phyloP scores from a whole-genome alignment of 768 basidiomycete species.

The Tricholoma bakamatsutake region DNA sequence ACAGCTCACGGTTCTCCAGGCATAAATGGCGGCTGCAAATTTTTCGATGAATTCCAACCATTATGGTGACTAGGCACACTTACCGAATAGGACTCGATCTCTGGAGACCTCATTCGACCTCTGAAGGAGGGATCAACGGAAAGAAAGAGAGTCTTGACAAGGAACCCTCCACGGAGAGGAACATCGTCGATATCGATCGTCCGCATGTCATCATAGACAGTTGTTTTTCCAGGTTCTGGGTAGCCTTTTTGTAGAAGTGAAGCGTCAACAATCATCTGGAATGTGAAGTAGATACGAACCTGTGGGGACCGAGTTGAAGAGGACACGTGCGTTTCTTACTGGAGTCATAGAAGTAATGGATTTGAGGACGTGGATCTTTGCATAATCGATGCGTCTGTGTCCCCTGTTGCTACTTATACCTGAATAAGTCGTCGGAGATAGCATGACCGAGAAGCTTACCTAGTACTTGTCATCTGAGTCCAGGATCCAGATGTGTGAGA shows the following conservation, averaged over 20 bases:
- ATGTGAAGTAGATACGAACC: background rate
- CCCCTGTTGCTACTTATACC: no score
- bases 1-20: conserved; percentile 31
- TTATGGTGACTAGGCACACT: background rate
- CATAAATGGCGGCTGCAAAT: conserved; percentile 18
- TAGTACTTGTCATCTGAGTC: no score
- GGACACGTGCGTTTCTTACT: background rate
- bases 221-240: conserved; percentile 41
- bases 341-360: no score
- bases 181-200: conserved; percentile 42
- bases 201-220: conserved; percentile 35
- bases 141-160: conserved; percentile 45
- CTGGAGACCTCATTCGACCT: conserved; percentile 27
- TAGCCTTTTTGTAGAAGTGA: conserved; percentile 20
- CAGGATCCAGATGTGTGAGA: no score
- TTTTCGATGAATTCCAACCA: background rate
- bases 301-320: background rate
- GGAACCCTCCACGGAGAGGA: conserved; percentile 37
- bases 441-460: no score
- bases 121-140: conserved; percentile 30
- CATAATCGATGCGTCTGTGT: no score
- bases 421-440: no score
- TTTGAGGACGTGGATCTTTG: no score
- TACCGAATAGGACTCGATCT: conserved; percentile 21
- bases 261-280: background rate